Conservation (phyloP, 352 stramenopile species). For the Peronospora farinosa region DNA sequence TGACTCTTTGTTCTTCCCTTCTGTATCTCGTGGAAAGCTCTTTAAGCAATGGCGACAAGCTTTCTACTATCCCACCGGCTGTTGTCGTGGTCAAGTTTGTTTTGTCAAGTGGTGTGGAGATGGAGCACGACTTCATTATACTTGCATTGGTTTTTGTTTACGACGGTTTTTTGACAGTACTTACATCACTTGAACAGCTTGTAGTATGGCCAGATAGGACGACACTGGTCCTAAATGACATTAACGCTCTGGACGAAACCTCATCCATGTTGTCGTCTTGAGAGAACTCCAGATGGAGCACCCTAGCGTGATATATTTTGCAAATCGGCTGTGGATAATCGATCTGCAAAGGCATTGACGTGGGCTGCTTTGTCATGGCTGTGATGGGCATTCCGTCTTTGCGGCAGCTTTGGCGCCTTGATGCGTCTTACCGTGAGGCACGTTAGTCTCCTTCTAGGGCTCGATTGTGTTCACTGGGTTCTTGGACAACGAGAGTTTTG, state of each 20-base stretch:
- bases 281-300: slow-evolving; percentile 25
- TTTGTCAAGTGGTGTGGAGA: slow-evolving; percentile 10
- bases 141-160: slow-evolving; percentile 20
- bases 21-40: slow-evolving; percentile 8
- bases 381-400: slow-evolving; percentile 13
- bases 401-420: slow-evolving; percentile 16
- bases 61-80: slow-evolving; percentile 6
- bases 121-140: slow-evolving; percentile 25
- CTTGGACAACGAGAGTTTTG: slow-evolving; percentile 28
- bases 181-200: slow-evolving; percentile 16
- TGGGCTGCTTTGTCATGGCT: slow-evolving; percentile 16
- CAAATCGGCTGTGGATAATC: slow-evolving; percentile 26
- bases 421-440: slow-evolving; percentile 16
- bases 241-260: slow-evolving; percentile 21
- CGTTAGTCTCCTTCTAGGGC: slow-evolving; percentile 23
- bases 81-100: not conserved
- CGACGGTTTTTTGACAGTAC: slow-evolving; percentile 17
- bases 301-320: slow-evolving; percentile 23
- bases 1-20: too few relatives aligned
- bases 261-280: slow-evolving; percentile 28
- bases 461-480: slow-evolving; percentile 25
- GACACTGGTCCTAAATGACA: slow-evolving; percentile 31
- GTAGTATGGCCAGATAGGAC: slow-evolving; percentile 13
- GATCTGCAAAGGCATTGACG: slow-evolving; percentile 23
- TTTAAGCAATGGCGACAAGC: slow-evolving; percentile 12